Conservation (phyloP, 225 moss, liverwort and hornwort genomes). For the Sphagnum contortum region DNA sequence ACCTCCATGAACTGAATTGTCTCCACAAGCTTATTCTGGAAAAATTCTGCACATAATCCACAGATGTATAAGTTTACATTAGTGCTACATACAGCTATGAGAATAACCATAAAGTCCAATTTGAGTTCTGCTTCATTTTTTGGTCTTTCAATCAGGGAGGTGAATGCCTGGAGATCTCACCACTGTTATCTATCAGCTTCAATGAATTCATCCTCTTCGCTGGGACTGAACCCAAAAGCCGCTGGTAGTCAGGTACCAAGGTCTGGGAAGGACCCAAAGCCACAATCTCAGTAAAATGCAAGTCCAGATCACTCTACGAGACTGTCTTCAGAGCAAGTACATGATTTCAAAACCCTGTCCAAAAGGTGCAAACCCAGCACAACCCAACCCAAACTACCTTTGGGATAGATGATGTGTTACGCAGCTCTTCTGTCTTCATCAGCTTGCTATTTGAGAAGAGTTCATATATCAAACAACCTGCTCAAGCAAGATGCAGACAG, state of each 20-base stretch:
- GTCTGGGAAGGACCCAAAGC: conserved; percentile 26
- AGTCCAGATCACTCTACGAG: too few relatives aligned
- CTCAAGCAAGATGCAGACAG: conserved; percentile 2
- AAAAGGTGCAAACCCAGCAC: too few relatives aligned
- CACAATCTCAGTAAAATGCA: neutral
- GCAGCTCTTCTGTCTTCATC: conserved; percentile 78
- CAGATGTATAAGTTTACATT: neutral
- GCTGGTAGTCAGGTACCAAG: conserved; percentile 87
- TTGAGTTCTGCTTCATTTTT: too few relatives aligned
- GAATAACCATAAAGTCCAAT: too few relatives aligned
- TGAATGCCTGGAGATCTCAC: conserved; percentile 23
- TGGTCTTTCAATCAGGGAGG: too few relatives aligned
- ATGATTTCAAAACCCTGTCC: too few relatives aligned
- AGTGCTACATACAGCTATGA: too few relatives aligned
- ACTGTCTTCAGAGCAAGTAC: too few relatives aligned
- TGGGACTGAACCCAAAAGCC: conserved; percentile 72
- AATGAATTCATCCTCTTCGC: conserved; percentile 81
- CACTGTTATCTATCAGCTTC: conserved; percentile 85
- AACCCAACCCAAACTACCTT: conserved; percentile 41
- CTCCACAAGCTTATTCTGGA: conserved; percentile 91
- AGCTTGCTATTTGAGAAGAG: conserved; percentile 69
- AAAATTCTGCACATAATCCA: conserved; percentile 54
- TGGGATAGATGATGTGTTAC: conserved; percentile 80
- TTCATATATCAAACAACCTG: conserved; percentile 91
- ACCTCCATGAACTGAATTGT: conserved; percentile 96